These are phyloP conservation scores for Gossypium gossypioides DNA, from an alignment of 441 rosid genomes.

Conservation along the genomic window DNA sequence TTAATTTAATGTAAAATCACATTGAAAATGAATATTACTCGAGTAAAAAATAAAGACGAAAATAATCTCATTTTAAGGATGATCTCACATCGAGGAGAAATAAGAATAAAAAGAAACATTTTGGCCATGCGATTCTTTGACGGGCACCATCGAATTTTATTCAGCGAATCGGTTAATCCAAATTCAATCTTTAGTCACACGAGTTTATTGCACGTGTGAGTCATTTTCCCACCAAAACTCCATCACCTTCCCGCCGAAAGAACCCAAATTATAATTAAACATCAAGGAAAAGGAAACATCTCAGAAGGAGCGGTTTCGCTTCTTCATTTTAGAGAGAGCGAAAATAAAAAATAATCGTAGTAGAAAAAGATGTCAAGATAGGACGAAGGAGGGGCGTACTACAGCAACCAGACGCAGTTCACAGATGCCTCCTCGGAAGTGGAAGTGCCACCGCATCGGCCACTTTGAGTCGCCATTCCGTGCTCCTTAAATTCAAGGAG, in stretches of 20 bases:
- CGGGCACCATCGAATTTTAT: neutral
- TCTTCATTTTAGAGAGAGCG: neutral
- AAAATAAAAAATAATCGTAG: neutral
- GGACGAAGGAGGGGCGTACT: slow-evolving; percentile 93
- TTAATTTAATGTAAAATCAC: too few species aligned
- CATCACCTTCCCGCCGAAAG: slow-evolving; percentile 6
- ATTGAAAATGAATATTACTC: neutral
- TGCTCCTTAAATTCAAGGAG: slow-evolving; percentile 67
- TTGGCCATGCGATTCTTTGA: neutral
- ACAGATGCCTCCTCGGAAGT: slow-evolving; percentile 67
- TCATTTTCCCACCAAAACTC: neutral
- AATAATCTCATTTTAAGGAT: neutral
- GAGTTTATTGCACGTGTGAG: neutral
- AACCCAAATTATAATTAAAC: neutral
- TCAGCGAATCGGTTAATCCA: neutral
- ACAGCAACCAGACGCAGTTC: slow-evolving; percentile 62
- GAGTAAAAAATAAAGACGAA: neutral
- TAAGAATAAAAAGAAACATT: neutral
- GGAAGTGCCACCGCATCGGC: slow-evolving; percentile 34
- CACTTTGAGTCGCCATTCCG: slow-evolving; percentile 72
- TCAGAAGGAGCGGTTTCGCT: neutral
- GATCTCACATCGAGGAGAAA: neutral
- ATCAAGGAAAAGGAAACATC: neutral
- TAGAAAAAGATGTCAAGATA: slow-evolving; percentile 61
- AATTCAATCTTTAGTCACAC: neutral